Base-by-base conservation (phyloP, 495 filamentous ascomycete species). In the Aspergillus avenaceus region DNA sequence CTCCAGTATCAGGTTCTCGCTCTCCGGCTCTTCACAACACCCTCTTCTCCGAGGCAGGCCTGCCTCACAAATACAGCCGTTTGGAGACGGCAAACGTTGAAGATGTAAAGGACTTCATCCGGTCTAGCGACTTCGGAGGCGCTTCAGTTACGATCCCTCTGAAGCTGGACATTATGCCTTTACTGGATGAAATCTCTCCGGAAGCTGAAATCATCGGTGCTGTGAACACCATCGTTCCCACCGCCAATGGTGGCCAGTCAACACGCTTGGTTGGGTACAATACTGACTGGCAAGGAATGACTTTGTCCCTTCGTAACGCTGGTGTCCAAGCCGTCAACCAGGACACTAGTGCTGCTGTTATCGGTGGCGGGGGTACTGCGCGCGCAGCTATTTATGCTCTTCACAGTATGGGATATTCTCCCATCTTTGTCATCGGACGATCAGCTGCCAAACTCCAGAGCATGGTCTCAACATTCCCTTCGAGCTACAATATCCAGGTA, bases 271-370 rank as follows among this genome's bases (percentile, higher is more conserved):
- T 86, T 41, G 93, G 93, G 13, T 86, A 88, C 60, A 99, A 99
- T 72, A 97, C 92, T 18, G 93, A 99, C 74, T 99, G 91, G 90
- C 78, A 83, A 55, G 93, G 93, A 38, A 99, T 99, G 84, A 81
- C 83, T 11, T 78, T 81, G 45, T 84, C 87, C 3, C 83, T 99
- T n/a, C 82, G 83, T 46, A 80, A 82, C 32, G 84, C 84, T 3
- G 87, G 88, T 23, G 71, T 88, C 19, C 71, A 64, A 49, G 69
- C 68, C 55, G 56, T 55, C 53, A 61, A 69, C 38, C 68, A 66
- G 40, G 57, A 52, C 34, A 59, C 60, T 31, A 70, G 70, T 38
- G 67, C 72, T 58, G 70, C 71, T 22, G 90, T 97, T 14, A 80
- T 97, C 49, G 93, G 93, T 8, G 86, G 89, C 9, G 93, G 93